Percentiles rank a stretch among this genome's conserved stretches.
phyloP scores from a whole-genome alignment of 164 flowering plant species.

The Akebia trifoliata region DNA sequence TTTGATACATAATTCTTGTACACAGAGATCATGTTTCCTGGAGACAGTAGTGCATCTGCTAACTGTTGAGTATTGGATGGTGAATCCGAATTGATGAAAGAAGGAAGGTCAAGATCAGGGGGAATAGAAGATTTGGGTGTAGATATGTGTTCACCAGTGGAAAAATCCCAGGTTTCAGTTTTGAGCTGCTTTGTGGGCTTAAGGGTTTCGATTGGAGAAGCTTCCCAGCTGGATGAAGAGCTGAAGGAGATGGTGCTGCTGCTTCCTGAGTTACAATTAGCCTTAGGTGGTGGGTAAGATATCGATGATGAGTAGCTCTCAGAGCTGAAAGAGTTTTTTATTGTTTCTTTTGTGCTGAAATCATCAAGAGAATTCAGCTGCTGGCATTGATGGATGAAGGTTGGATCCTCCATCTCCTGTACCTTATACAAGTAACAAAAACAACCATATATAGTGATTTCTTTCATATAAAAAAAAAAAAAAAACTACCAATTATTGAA shows the following conservation, averaged over 20 bases:
- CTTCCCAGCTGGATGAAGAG: conserved; percentile 15
- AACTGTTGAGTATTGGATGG: background rate
- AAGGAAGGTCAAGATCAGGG: conserved; percentile 18
- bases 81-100: conserved; percentile 24
- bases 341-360: conserved; percentile 22
- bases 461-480: too few relatives aligned
- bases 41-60: conserved; percentile 6
- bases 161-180: conserved; percentile 39
- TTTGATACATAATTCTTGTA: conserved; percentile 31
- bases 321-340: conserved; percentile 15
- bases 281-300: conserved; percentile 22
- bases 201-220: too few relatives aligned
- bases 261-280: conserved; percentile 1
- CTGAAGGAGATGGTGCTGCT: conserved; percentile 12
- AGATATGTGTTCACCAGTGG: conserved; percentile 17
- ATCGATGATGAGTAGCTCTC: conserved; percentile 15
- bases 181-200: conserved; percentile 41
- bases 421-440: too few relatives aligned
- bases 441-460: too few relatives aligned
- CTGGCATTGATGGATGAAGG: conserved; percentile 41
- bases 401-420: conserved; percentile 53
- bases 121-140: conserved; percentile 24
- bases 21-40: conserved; percentile 15
- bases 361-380: conserved; percentile 41
- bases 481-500: too few relatives aligned